These are phyloP conservation scores for Phytophthora colocasiae DNA, from an alignment of 352 stramenopile genomes.

Conservation along the genomic window DNA sequence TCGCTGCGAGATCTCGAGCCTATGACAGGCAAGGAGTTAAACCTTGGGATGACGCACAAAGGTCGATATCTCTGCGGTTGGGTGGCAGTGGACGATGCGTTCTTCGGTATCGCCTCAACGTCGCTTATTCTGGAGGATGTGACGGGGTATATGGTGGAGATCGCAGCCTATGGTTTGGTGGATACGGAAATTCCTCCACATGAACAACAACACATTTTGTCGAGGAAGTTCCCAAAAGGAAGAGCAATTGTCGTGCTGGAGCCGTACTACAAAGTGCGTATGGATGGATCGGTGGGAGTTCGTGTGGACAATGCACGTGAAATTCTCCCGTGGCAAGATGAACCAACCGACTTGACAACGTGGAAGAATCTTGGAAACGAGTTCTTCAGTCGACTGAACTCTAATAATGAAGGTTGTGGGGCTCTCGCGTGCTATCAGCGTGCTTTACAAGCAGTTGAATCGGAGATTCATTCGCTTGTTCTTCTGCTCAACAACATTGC, in stretches of 20 bases:
- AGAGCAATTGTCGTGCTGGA: constrained; percentile 32
- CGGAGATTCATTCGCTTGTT: constrained; percentile 13
- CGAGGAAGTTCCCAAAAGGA: constrained; percentile 27
- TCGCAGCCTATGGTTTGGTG: constrained; percentile 37
- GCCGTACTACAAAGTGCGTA: constrained; percentile 43
- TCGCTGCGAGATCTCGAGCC: constrained; percentile 28
- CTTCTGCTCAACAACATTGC: constrained; percentile 34
- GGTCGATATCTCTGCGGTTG: constrained; percentile 43
- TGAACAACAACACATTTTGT: constrained; percentile 20
- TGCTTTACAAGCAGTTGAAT: constrained; percentile 13
- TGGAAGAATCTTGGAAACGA: constrained; percentile 41
- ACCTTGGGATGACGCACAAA: constrained; percentile 33
- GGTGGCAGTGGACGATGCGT: constrained; percentile 39
- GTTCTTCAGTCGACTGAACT: constrained; percentile 22
- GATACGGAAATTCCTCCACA: constrained; percentile 9
- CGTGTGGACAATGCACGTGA: constrained; percentile 28
- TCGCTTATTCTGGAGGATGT: constrained; percentile 39
- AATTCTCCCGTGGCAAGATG: constrained; percentile 24
- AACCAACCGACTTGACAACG: constrained; percentile 22
- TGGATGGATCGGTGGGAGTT: constrained; percentile 29
- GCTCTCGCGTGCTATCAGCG: constrained; percentile 30
- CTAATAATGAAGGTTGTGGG: constrained; percentile 18
- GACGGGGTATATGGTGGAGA: constrained; percentile 35
- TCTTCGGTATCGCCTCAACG: constrained; percentile 30
- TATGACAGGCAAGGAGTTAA: constrained; percentile 30